Conservation (phyloP, 768 basidiomycete genomes). For the Phanerodontia chrysosporium region DNA sequence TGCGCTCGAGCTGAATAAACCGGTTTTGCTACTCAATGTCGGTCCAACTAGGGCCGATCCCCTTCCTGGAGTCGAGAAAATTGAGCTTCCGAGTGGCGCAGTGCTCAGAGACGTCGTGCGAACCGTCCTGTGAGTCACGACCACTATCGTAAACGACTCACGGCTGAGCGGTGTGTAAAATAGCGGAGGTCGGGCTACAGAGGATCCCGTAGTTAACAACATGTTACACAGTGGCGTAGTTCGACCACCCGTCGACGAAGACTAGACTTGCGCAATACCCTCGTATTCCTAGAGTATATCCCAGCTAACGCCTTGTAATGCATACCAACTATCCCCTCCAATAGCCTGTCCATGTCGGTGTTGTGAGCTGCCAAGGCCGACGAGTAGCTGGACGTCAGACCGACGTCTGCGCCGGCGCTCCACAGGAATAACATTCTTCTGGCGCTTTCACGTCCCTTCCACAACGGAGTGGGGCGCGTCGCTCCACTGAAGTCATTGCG, state of each 20-base stretch:
- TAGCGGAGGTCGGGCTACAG: constrained; percentile 42
- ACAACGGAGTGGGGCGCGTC: not conserved
- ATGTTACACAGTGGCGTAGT: constrained; percentile 60
- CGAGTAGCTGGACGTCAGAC: not conserved
- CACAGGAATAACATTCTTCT: not conserved
- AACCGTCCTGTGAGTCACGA: constrained; percentile 50
- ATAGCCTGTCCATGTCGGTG: too few species aligned
- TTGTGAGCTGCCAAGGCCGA: not conserved
- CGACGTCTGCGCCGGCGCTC: not conserved
- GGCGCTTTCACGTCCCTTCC: not conserved
- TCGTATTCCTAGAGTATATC: too few species aligned
- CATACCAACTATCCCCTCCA: too few species aligned
- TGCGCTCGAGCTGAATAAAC: constrained; percentile 71
- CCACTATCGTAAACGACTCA: too few species aligned
- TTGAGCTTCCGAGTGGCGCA: constrained; percentile 71
- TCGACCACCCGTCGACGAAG: constrained; percentile 42
- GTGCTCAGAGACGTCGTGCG: constrained; percentile 66
- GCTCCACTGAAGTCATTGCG: not conserved
- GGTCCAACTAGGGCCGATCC: constrained; percentile 87
- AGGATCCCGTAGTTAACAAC: constrained; percentile 42
- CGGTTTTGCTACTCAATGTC: constrained; percentile 77
- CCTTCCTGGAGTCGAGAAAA: constrained; percentile 64
- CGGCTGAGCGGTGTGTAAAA: too few species aligned
- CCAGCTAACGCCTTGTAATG: too few species aligned
- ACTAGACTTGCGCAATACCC: constrained; percentile 32